Evolutionary conservation across 495 filamentous ascomycete genomes (phyloP).

Genomic region (Hyphodiscus hymeniophilus): DNA sequence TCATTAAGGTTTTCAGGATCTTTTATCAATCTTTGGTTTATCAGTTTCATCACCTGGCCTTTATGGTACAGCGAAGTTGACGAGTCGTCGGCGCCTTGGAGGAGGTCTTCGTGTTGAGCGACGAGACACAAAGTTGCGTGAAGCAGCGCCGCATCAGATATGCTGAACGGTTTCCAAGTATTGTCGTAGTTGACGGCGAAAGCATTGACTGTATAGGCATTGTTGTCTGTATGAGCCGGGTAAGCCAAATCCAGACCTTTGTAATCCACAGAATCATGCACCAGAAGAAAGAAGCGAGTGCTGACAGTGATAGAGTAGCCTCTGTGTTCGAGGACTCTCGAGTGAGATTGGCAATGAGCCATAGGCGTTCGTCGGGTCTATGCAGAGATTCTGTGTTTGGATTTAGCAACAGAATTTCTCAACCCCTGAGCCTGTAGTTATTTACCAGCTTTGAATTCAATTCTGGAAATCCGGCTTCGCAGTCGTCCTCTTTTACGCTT

Average conservation of each 20-base stretch:
- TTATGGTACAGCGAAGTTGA: background rate
- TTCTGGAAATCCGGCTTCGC: no score
- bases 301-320: constrained; percentile 8
- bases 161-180: constrained; percentile 7
- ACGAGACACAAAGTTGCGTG: constrained; percentile 5
- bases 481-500: no score
- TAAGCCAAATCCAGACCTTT: background rate
- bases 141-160: background rate
- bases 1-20: background rate
- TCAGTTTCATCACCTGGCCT: constrained; percentile 7
- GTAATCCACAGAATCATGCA: no score
- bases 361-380: no score
- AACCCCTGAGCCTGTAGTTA: no score
- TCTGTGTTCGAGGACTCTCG: background rate
- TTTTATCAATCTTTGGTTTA: background rate
- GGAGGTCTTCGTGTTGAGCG: constrained; percentile 5
- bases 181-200: constrained; percentile 8
- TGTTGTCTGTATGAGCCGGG: background rate
- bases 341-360: background rate
- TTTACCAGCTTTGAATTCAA: no score
- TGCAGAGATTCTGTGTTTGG: no score
- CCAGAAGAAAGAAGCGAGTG: background rate
- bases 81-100: background rate
- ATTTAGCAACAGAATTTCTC: no score
- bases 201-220: background rate